These are phyloP conservation scores for Acmispon strigosus DNA, from an alignment of 306 rosid species.

Conservation along the genomic window DNA sequence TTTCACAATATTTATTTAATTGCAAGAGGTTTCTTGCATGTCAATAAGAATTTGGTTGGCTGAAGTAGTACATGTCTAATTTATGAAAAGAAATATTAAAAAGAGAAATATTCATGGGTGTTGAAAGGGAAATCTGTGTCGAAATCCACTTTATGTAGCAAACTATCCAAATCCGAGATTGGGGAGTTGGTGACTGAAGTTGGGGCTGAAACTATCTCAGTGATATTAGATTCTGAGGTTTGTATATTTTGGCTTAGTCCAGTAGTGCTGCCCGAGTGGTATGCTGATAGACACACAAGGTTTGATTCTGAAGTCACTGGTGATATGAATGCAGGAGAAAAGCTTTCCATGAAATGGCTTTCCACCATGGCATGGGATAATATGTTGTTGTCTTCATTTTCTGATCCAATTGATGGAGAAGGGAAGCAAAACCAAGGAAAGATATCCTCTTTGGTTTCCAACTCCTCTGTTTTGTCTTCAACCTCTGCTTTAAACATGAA, in stretches of 20 bases:
- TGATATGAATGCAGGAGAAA: conserved; percentile 27
- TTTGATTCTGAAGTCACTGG: conserved; percentile 49
- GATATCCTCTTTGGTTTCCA: conserved; percentile 26
- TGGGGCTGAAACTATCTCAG: conserved; percentile 51
- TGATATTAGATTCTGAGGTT: conserved; percentile 51
- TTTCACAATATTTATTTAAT: no score
- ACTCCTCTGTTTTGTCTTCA: conserved; percentile 29
- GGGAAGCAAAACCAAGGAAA: conserved; percentile 38
- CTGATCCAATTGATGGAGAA: conserved; percentile 23
- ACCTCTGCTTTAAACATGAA: conserved; percentile 28
- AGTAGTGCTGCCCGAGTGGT: conserved; percentile 15
- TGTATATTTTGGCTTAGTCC: conserved; percentile 31
- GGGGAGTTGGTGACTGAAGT: conserved; percentile 71
- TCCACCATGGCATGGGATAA: conserved; percentile 9
- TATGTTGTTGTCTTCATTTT: conserved; percentile 22
- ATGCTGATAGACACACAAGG: conserved; percentile 26
- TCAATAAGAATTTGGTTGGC: no score
- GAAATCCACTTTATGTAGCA: conserved; percentile 34
- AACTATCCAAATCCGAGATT: conserved; percentile 37
- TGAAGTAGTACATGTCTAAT: no score
- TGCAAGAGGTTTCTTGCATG: no score
- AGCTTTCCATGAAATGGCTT: conserved; percentile 16
- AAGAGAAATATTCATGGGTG: conserved; percentile 29
- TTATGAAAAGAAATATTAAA: no score
- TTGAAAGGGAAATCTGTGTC: conserved; percentile 37